Conservation (phyloP, 805 yeast genomes). For the Kodamaea sagamina region DNA sequence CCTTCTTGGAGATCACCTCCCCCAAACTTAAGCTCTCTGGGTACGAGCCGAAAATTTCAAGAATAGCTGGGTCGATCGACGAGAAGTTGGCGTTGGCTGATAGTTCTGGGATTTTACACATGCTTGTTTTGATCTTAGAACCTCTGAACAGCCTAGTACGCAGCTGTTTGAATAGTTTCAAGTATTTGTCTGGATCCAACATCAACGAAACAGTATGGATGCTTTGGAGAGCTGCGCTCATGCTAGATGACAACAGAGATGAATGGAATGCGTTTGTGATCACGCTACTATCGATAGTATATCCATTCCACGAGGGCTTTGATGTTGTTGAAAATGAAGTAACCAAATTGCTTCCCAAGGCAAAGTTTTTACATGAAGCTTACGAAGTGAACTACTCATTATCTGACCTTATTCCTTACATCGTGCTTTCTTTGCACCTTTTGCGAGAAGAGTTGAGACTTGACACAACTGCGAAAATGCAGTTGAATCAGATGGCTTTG, state of each 20-base stretch:
- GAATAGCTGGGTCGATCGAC: conserved; percentile 31
- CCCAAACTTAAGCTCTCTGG: conserved; percentile 22
- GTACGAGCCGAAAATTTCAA: neutral
- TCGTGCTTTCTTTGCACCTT: conserved; percentile 70
- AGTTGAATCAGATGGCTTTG: conserved; percentile 46
- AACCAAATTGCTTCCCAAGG: conserved; percentile 33
- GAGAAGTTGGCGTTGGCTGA: conserved; percentile 29
- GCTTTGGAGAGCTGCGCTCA: conserved; percentile 59
- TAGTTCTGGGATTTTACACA: conserved; percentile 22
- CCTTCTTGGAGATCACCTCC: conserved; percentile 55
- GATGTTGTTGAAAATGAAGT: conserved; percentile 22
- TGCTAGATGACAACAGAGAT: conserved; percentile 40
- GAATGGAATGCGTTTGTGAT: conserved; percentile 65
- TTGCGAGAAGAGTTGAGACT: conserved; percentile 74
- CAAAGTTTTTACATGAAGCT: conserved; percentile 28
- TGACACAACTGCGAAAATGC: conserved; percentile 45
- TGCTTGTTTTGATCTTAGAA: conserved; percentile 38
- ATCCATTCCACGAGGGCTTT: conserved; percentile 44
- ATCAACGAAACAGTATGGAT: conserved; percentile 60
- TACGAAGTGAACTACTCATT: conserved; percentile 41
- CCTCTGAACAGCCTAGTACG: conserved; percentile 49
- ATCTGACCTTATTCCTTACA: conserved; percentile 59
- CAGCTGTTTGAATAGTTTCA: conserved; percentile 51
- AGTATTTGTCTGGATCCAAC: conserved; percentile 57
- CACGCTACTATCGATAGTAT: conserved; percentile 49